These are phyloP conservation scores for Fusarium papillatum DNA, from an alignment of 2,329 filamentous ascomycete species.

Conservation along the genomic window DNA sequence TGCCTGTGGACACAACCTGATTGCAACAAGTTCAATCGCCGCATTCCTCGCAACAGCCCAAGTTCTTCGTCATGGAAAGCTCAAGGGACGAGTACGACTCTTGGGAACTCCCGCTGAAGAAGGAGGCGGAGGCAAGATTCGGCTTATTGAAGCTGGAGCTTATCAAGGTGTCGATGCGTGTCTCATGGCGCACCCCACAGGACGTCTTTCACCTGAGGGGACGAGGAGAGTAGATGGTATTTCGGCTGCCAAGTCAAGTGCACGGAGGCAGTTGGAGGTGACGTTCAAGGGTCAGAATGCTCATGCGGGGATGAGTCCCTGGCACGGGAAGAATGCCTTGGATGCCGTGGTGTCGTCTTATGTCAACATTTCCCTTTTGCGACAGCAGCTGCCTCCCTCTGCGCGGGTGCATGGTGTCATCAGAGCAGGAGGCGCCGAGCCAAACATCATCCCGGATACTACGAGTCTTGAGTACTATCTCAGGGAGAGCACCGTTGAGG, in stretches of 20 bases:
- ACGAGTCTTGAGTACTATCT: conserved; percentile 54
- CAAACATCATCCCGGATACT: conserved; percentile 69
- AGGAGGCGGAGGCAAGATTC: conserved; percentile 65
- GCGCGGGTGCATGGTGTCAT: conserved; percentile 66
- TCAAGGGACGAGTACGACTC: conserved; percentile 42
- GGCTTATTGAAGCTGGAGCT: conserved; percentile 57
- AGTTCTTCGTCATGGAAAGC: not conserved
- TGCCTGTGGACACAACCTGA: conserved; percentile 68
- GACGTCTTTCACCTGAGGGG: conserved; percentile 3
- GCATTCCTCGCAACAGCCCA: conserved; percentile 48
- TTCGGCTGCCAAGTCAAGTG: conserved; percentile 59
- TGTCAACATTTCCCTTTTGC: conserved; percentile 62
- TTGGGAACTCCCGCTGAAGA: conserved; percentile 69
- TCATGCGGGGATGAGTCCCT: conserved; percentile 69
- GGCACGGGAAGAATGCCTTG: conserved; percentile 71
- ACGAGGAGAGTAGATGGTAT: conserved; percentile 45
- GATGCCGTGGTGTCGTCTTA: conserved; percentile 67
- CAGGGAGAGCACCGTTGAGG: conserved; percentile 43
- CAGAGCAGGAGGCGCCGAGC: conserved; percentile 63
- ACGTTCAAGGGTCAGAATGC: conserved; percentile 68
- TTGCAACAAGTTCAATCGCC: conserved; percentile 62
- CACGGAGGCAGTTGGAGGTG: conserved; percentile 64
- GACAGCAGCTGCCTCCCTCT: conserved; percentile 68
- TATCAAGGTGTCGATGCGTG: conserved; percentile 52
- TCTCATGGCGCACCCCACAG: conserved; percentile 46